These are phyloP conservation scores for Nemania abortiva DNA, from an alignment of 2,329 filamentous ascomycete genomes.

Conservation along the genomic window DNA sequence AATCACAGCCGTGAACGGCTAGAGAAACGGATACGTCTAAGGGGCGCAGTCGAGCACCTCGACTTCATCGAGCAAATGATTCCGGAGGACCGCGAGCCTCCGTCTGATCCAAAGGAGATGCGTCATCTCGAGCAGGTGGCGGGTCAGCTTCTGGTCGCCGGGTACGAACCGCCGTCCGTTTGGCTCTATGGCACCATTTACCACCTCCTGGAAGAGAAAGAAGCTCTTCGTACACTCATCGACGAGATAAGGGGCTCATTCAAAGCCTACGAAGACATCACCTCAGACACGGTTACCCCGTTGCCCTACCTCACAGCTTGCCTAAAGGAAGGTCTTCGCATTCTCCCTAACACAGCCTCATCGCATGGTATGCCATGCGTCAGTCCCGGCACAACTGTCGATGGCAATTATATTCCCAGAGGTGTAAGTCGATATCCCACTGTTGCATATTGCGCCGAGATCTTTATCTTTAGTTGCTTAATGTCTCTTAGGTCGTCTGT, in stretches of 20 bases:
- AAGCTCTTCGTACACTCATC: conserved; percentile 43
- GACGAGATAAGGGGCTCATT: conserved; percentile 53
- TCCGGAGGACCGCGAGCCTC: conserved; percentile 5
- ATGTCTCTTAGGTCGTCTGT: conserved; percentile 36
- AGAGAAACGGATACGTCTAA: conserved; percentile 16
- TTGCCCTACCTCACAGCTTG: conserved; percentile 53
- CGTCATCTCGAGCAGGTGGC: conserved; percentile 30
- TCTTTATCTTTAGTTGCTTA: not conserved
- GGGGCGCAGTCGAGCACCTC: conserved; percentile 13
- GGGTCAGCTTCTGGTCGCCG: conserved; percentile 33
- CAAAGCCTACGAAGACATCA: conserved; percentile 50
- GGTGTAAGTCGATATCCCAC: conserved; percentile 1
- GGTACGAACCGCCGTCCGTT: conserved; percentile 25
- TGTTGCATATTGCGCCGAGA: not conserved
- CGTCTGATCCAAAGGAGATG: conserved; percentile 19
- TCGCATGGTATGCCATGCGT: conserved; percentile 7
- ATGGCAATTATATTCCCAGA: conserved; percentile 9
- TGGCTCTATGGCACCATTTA: conserved; percentile 39
- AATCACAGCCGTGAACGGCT: conserved; percentile 14
- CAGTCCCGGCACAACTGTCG: conserved; percentile 10
- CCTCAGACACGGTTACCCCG: conserved; percentile 39
- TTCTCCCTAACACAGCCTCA: conserved; percentile 44
- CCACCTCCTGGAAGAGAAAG: conserved; percentile 46
- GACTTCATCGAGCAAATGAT: conserved; percentile 35
- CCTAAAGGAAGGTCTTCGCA: conserved; percentile 48